These are phyloP conservation scores for Didymella lethalis DNA, from an alignment of 2,329 filamentous ascomycete genomes.

Conservation along the genomic window DNA sequence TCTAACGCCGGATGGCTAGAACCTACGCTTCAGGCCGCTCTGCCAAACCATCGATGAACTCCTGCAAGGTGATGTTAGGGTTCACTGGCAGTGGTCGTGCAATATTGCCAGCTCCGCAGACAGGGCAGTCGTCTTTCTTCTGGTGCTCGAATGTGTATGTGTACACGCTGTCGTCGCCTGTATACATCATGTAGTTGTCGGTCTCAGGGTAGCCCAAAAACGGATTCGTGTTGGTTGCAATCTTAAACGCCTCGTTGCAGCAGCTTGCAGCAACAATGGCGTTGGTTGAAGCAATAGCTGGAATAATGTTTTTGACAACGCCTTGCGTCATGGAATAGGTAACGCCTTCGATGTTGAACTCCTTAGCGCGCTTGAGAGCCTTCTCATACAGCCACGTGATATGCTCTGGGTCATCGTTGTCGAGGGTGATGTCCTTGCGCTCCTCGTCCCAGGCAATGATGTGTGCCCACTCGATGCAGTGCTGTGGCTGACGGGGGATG, in stretches of 20 bases:
- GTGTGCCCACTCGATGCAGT: conserved; percentile 99
- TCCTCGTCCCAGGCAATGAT: conserved; percentile 92
- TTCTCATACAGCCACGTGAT: conserved; percentile 96
- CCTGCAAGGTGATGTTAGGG: conserved; percentile 75
- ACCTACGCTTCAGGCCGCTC: conserved; percentile 76
- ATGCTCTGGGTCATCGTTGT: conserved; percentile 96
- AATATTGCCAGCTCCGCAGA: conserved; percentile 76
- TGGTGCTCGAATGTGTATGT: conserved; percentile 97
- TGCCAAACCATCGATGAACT: conserved; percentile 85
- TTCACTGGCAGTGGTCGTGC: conserved; percentile 78
- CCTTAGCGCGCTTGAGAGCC: conserved; percentile 78
- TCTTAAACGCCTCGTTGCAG: conserved; percentile 97
- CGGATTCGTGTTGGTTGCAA: conserved; percentile 82
- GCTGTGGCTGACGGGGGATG: conserved; percentile 94
- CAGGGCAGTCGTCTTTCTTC: conserved; percentile 92
- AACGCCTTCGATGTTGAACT: conserved; percentile 91
- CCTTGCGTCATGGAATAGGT: conserved; percentile 97
- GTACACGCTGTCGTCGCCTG: conserved; percentile 92
- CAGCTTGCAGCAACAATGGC: conserved; percentile 94
- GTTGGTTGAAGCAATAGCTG: conserved; percentile 96
- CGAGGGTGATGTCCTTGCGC: conserved; percentile 76
- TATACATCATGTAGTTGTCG: conserved; percentile 97
- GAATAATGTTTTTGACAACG: conserved; percentile 99
- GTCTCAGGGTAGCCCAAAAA: conserved; percentile 77
- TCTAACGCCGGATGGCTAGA: not conserved